Evolutionary conservation across 768 basidiomycete genomes (phyloP), one percentile per base, ranked within the genome.

Genomic region (Glaciozyma antarctica): DNA sequence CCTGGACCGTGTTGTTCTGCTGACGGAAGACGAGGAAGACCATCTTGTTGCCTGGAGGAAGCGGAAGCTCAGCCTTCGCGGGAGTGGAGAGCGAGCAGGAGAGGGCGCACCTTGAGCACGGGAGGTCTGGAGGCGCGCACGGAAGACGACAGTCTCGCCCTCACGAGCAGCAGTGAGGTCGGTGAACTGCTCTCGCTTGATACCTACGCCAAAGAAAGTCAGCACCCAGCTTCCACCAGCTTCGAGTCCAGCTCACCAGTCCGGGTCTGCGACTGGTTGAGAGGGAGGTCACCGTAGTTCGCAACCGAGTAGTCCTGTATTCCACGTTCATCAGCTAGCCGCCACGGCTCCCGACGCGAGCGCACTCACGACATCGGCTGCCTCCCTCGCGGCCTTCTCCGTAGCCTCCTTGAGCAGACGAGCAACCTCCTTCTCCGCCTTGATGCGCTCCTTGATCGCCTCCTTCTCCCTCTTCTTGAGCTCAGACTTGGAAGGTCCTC

Each of bases 1-100:
- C 92, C 76, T 98, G 94, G 13, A 99, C 85, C 1, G 62, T 93
- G 81, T 87, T 82, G 19, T 82, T 86, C 71, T 88, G 83, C 77
- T 99, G 94, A 65, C 94, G 88, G 62, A 99, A 81, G 75, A 86
- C 86, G 60, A 98, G 78, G 78, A 99, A 99, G 59, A 88, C 88
- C 85, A 97, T 91, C 80, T 91, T 99, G 78, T 84, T 88, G 71
- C 89, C 78, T 78, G 62, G 7, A 19, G 59, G 61, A 30, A 60
- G 44, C 9, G 71, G 52, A 34, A 67, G 53, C 47, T 67, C 28
- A 56, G n/a, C 43, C 34, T n/a, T 26, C 22, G 38, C 49, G 54
- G n/a, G 52, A 64, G 55, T 24, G 30, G 19, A 16, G 8, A 3
- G 44, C 38, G 48, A 32, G 15, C 45, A 38, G 13, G 24, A 15